Evolutionary conservation across 192 early-diverging fungal species (phyloP).

Genomic region (Mortierella claussenii): DNA sequence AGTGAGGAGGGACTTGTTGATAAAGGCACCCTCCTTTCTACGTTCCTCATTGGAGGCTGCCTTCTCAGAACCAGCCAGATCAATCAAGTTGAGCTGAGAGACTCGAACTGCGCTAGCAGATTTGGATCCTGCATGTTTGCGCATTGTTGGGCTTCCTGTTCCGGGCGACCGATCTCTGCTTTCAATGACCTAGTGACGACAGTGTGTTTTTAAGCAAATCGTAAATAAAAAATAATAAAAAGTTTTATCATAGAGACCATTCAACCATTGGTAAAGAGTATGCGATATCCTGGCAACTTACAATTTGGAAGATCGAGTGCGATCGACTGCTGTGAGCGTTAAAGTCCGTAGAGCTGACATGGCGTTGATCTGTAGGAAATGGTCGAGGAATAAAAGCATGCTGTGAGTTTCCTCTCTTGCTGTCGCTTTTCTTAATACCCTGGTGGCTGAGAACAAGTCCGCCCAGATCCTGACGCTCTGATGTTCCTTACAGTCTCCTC

Average conservation of each 20-base stretch:
- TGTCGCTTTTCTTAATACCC: no score
- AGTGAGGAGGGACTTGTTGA: conserved; percentile 90
- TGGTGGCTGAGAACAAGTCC: no score
- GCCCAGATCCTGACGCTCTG: no score
- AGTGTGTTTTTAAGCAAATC: no score
- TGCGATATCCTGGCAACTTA: conserved; percentile 19
- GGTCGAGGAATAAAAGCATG: not conserved
- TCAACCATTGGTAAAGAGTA: not conserved
- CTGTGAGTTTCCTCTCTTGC: no score
- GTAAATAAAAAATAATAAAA: no score
- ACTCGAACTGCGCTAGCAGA: conserved; percentile 32
- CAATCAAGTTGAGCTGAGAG: conserved; percentile 85
- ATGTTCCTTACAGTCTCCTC: conserved; percentile 79
- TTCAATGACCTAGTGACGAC: conserved; percentile 71
- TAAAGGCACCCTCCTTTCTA: conserved; percentile 96
- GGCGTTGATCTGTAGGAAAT: conserved; percentile 73
- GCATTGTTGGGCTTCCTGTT: conserved; percentile 34
- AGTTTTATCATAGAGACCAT: not conserved
- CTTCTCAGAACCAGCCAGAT: conserved; percentile 97
- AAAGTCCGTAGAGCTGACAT: conserved; percentile 91
- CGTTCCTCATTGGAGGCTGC: conserved; percentile 85
- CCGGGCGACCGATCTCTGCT: conserved; percentile 71
- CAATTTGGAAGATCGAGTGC: conserved; percentile 96
- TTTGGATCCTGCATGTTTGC: conserved; percentile 44
- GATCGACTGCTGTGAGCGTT: conserved; percentile 93